These are phyloP conservation scores for Bertia moriformis DNA, from an alignment of 2,329 filamentous ascomycete genomes.

Conservation along the genomic window DNA sequence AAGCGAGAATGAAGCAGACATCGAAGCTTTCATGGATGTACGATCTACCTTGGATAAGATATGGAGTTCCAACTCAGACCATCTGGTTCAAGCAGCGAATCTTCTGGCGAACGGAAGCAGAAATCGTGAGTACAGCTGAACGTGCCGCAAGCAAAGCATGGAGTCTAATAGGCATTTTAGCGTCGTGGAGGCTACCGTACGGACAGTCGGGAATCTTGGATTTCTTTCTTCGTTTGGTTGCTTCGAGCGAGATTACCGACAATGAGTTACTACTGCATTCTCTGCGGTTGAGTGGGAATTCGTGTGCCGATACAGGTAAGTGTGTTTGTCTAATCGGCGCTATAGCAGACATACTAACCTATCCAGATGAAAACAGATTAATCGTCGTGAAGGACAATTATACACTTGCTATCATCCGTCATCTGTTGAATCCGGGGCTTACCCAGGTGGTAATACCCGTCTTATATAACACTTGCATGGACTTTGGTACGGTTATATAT, in stretches of 20 bases:
- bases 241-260: conserved; percentile 11
- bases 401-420: conserved; percentile 18
- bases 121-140: conserved; percentile 16
- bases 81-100: conserved; percentile 18
- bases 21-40: too few species aligned
- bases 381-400: conserved; percentile 21
- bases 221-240: conserved; percentile 21
- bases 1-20: too few species aligned
- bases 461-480: conserved; percentile 26
- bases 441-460: conserved; percentile 23
- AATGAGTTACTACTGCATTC: conserved; percentile 19
- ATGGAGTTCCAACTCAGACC: conserved; percentile 17
- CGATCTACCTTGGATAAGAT: conserved; percentile 14
- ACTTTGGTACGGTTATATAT: conserved; percentile 17
- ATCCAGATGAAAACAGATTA: conserved; percentile 22
- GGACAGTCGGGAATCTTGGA: conserved; percentile 21
- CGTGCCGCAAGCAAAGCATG: conserved; percentile 1
- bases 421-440: conserved; percentile 16
- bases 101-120: conserved; percentile 23
- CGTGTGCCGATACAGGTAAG: conserved; percentile 21
- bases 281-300: conserved; percentile 24
- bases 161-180: conserved; percentile 11
- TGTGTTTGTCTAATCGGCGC: conserved; percentile 6
- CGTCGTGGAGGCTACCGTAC: conserved; percentile 19
- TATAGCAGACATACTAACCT: conserved; percentile 4